A percentile compares a stretch with the other conserved stretches of the same genome.
These are phyloP conservation scores for Rhynchosporium graminicola DNA, from an alignment of 2,329 filamentous ascomycete species.

Conservation along the genomic window DNA sequence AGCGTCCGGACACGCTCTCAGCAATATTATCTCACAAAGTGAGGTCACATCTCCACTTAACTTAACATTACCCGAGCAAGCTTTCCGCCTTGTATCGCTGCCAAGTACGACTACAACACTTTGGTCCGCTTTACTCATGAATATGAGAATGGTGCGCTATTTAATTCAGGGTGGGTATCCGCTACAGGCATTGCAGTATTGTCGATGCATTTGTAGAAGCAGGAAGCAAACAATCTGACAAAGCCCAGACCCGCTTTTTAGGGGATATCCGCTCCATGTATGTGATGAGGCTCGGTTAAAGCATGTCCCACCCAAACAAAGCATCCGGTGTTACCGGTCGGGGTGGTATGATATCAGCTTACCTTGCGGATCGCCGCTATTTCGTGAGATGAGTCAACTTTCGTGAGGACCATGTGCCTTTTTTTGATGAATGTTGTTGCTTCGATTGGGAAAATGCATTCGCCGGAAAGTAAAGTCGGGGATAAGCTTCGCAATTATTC, in stretches of 20 bases:
- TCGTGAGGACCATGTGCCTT: neutral
- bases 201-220: no score
- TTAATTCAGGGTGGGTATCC: neutral
- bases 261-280: slow-evolving; percentile 19
- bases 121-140: neutral
- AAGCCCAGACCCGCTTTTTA: slow-evolving; percentile 6
- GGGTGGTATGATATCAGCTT: neutral
- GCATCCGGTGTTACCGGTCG: neutral
- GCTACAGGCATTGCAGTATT: neutral
- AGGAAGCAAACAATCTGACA: neutral
- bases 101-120: slow-evolving; percentile 11
- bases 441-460: neutral
- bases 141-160: neutral
- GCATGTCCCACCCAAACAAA: neutral
- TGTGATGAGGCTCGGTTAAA: neutral
- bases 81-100: slow-evolving; percentile 26
- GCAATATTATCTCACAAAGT: slow-evolving; percentile 20
- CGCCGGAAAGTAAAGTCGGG: neutral
- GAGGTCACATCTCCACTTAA: slow-evolving; percentile 35
- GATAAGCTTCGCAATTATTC: neutral
- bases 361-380: slow-evolving; percentile 1
- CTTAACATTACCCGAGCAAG: slow-evolving; percentile 31
- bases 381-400: neutral
- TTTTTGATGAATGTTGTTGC: neutral
- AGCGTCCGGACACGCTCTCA: slow-evolving; percentile 15